Evolutionary conservation across 1,139 yeast species (phyloP).

Genomic region (Meyerozyma guilliermondii): DNA sequence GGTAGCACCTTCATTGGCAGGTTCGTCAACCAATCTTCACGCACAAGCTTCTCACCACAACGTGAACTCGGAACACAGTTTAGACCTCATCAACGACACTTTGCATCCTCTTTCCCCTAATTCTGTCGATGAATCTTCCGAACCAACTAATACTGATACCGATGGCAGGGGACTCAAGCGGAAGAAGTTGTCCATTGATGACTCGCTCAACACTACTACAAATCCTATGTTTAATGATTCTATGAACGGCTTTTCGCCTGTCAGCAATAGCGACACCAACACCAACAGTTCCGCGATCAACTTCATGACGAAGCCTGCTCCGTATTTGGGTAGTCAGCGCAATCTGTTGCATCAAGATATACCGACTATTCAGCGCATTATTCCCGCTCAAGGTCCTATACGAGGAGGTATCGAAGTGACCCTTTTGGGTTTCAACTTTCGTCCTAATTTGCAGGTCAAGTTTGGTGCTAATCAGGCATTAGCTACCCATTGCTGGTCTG

Average conservation of each 20-base stretch:
- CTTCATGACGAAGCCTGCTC: constrained; percentile 5
- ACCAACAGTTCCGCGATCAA: constrained; percentile 25
- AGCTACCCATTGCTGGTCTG: constrained; percentile 95
- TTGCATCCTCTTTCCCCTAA: constrained; percentile 51
- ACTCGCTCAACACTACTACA: constrained; percentile 30
- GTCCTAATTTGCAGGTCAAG: constrained; percentile 73
- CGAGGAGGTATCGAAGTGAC: constrained; percentile 96
- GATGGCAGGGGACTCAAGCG: constrained; percentile 34
- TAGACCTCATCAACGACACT: constrained; percentile 5
- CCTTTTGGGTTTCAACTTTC: constrained; percentile 78
- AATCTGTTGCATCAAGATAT: constrained; percentile 17
- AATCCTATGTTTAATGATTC: constrained; percentile 45
- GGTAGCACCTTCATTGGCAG: constrained; percentile 17
- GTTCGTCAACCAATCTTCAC: constrained; percentile 18
- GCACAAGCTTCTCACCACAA: constrained; percentile 1
- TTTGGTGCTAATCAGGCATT: constrained; percentile 82
- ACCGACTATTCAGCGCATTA: constrained; percentile 74
- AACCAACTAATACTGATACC: constrained; percentile 50
- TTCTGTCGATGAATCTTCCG: constrained; percentile 63
- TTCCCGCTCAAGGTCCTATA: constrained; percentile 92
- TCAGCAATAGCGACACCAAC: constrained; percentile 44
- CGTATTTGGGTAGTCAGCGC: constrained; percentile 1
- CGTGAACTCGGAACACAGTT: background rate
- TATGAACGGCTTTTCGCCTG: constrained; percentile 37
- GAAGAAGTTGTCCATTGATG: constrained; percentile 42